Evolutionary conservation across 2,329 filamentous ascomycete species (phyloP), one percentile per base, ranked within the genome.

Genomic region (Davidsoniella australis): DNA sequence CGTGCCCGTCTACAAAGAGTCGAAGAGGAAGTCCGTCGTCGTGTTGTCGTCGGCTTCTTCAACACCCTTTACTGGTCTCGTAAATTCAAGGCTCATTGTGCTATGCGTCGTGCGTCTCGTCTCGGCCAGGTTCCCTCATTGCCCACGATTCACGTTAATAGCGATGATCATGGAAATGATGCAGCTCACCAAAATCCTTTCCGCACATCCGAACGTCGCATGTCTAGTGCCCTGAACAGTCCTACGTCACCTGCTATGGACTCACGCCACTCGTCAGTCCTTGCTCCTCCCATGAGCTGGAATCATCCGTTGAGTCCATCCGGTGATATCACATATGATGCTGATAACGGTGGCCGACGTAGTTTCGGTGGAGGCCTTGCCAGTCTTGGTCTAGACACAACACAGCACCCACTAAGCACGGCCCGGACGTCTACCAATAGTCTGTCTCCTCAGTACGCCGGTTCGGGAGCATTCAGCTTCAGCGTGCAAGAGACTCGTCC

Each of bases 1-100:
- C 80, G 89, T 54, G 86, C 88, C 29, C 78, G 89, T 48, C 71
- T 98, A 44, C 89, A 96, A 62, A 82, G 89, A 54, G 89, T 98
- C 1, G 86, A 98, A 58, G 89, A 98, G 64, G 86, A 91, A 56
- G 86, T 96, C 41, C 82, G 86, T 51, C 79, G 93, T 51, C 84
- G 89, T 55, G 79, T 88, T 24, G 91, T 98, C 8, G 75, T 91
- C 41, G 87, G 88, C 39, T 98, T 98, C 68, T 96, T 98, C 63
- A 85, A 96, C 61, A 96, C 88, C 12, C 65, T 91, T 66, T 88
- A 89, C 66, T 94, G 85, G 79, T 78, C 82, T 39, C 79, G 88
- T 41, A 74, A 76, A 56, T 95, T 95, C 70, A 80, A 85, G 57
- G 78, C 78, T 48, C 74, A 80, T 51, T 71, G 85, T 61, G 79